Percentiles rank a stretch among this genome's conserved stretches.
Evolutionary conservation across 2,329 filamentous ascomycete genomes (phyloP).

Genomic region (Aspergillus ustus): DNA sequence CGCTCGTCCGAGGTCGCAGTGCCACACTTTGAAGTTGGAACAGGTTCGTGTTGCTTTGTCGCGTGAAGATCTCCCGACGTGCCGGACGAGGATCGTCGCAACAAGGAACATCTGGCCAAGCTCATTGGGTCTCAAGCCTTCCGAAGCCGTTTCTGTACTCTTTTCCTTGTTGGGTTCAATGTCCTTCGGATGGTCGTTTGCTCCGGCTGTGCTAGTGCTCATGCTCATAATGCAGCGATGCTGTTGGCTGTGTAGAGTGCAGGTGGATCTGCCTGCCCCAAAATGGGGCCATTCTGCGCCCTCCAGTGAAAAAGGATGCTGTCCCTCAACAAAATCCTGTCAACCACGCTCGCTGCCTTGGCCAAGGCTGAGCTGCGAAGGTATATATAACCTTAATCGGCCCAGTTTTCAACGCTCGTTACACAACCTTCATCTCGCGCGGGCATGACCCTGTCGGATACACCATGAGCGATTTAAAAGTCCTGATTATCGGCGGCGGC

Average conservation of each 20-base stretch:
- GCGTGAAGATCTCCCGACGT: background rate
- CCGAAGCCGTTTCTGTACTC: background rate
- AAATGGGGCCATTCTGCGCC: background rate
- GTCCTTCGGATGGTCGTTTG: too few species aligned
- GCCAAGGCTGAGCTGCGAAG: background rate
- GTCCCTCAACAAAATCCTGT: background rate
- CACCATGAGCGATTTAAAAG: background rate
- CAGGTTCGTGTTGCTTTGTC: background rate
- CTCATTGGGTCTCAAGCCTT: background rate
- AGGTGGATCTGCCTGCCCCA: background rate
- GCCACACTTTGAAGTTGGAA: too few species aligned
- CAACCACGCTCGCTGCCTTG: background rate
- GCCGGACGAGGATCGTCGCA: background rate
- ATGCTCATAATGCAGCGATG: background rate
- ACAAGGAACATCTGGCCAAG: background rate
- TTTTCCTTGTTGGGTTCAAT: background rate
- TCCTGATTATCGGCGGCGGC: constrained; percentile 53
- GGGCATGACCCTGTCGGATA: background rate
- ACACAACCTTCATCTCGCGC: background rate
- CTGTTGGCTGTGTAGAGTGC: background rate
- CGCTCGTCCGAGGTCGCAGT: background rate
- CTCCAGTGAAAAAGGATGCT: background rate
- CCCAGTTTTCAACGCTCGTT: background rate
- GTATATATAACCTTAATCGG: background rate
- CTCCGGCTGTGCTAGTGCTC: background rate